These are phyloP conservation scores for Hanseniaspora singularis DNA, from an alignment of 805 yeast species.

Conservation along the genomic window DNA sequence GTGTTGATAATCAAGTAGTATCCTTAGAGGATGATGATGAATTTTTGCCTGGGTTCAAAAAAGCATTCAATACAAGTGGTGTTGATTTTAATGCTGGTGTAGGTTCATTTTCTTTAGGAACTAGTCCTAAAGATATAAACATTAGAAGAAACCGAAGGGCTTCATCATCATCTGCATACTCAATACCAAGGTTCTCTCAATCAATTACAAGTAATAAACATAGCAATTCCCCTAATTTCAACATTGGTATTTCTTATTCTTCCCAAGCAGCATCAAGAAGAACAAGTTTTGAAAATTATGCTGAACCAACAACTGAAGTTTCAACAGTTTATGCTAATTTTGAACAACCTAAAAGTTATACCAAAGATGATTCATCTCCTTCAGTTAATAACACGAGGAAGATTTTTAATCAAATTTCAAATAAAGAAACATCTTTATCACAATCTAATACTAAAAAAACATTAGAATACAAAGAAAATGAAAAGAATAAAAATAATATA, in stretches of 20 bases:
- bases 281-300: conserved; percentile 23
- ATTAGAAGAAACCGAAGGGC: conserved; percentile 19
- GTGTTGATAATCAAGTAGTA: too few relatives aligned
- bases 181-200: conserved; percentile 18
- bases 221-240: conserved; percentile 13
- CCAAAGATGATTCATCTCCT: background rate
- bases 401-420: too few relatives aligned
- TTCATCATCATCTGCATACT: conserved; percentile 14
- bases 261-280: conserved; percentile 3
- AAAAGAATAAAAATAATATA: background rate
- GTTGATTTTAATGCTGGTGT: conserved; percentile 14
- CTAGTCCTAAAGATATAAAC: conserved; percentile 4
- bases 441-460: too few relatives aligned
- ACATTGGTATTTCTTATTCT: background rate
- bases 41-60: conserved; percentile 3
- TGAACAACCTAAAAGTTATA: conserved; percentile 23
- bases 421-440: too few relatives aligned
- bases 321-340: conserved; percentile 28
- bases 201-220: conserved; percentile 21
- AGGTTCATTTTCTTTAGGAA: conserved; percentile 9
- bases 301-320: conserved; percentile 27
- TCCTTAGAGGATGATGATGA: conserved; percentile 5
- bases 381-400: background rate
- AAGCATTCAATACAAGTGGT: conserved; percentile 1
- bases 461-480: background rate